These are phyloP conservation scores for Trichosanthes cucumerina DNA, from an alignment of 306 rosid species.

Conservation along the genomic window DNA sequence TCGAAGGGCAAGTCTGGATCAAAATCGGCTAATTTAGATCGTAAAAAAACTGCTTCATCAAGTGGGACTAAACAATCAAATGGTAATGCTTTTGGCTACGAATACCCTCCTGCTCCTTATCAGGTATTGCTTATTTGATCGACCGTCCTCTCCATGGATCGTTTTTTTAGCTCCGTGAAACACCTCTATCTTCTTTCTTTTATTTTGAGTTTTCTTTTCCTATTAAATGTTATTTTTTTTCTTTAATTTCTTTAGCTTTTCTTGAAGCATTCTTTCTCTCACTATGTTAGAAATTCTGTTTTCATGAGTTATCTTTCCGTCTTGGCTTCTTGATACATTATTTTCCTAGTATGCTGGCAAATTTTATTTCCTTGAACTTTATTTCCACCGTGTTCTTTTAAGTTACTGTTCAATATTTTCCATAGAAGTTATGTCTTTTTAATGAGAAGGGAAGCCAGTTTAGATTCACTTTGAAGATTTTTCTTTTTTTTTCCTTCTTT, in stretches of 20 bases:
- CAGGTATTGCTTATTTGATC: constrained; percentile 36
- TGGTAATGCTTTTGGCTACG: constrained; percentile 43
- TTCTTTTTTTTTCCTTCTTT: too few species aligned
- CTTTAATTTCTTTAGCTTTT: background rate
- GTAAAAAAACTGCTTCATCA: constrained; percentile 36
- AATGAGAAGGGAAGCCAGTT: background rate
- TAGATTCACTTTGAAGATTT: background rate
- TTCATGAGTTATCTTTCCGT: background rate
- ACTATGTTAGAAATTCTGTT: background rate
- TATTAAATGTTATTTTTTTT: background rate
- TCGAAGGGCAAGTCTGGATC: constrained; percentile 27
- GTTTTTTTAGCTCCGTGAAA: background rate
- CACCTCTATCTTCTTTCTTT: background rate
- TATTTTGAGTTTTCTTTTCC: background rate
- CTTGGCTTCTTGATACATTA: background rate
- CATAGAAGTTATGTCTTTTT: background rate
- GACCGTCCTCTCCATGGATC: background rate
- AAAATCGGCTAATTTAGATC: constrained; percentile 28
- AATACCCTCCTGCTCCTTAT: constrained; percentile 38
- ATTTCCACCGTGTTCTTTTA: background rate
- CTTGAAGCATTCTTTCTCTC: background rate
- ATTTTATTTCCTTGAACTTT: background rate
- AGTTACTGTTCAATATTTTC: background rate
- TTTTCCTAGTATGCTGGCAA: background rate
- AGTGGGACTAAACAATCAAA: constrained; percentile 14